A percentile compares a stretch with the other conserved stretches of the same genome.
These are phyloP conservation scores for Aspergillus proliferans DNA, from an alignment of 2,329 filamentous ascomycete genomes.

Conservation along the genomic window DNA sequence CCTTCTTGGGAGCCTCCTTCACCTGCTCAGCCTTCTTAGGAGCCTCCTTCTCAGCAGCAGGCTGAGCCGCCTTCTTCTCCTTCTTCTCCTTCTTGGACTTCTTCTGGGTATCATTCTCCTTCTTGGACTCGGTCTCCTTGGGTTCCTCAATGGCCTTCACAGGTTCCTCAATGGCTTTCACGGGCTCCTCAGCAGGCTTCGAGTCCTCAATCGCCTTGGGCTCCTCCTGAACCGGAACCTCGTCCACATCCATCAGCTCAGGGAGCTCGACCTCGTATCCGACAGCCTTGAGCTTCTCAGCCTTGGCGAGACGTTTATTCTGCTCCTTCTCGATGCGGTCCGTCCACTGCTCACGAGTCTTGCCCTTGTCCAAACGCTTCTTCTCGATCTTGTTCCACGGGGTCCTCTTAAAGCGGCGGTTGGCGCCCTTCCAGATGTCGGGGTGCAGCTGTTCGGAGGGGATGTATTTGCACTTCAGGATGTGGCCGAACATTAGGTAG, in stretches of 20 bases:
- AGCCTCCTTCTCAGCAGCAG: constrained; percentile 8
- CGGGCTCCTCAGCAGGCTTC: constrained; percentile 18
- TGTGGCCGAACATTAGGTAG: constrained; percentile 90
- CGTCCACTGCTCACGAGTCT: constrained; percentile 70
- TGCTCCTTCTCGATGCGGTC: constrained; percentile 68
- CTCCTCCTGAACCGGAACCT: constrained; percentile 41
- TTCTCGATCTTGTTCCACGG: constrained; percentile 85
- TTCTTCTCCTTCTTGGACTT: constrained; percentile 22
- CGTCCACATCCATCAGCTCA: constrained; percentile 58
- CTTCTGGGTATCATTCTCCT: constrained; percentile 14
- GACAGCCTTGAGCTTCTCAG: constrained; percentile 67
- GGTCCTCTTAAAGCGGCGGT: constrained; percentile 79
- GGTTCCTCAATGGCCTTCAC: constrained; percentile 10
- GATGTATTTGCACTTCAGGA: constrained; percentile 79
- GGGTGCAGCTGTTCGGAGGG: constrained; percentile 71
- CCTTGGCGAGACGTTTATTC: constrained; percentile 61
- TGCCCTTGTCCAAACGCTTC: constrained; percentile 64
- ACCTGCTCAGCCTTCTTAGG: too few relatives aligned
- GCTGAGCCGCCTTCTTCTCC: constrained; percentile 13
- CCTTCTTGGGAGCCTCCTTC: constrained; percentile 6
- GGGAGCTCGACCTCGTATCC: constrained; percentile 80
- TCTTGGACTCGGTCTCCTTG: constrained; percentile 15
- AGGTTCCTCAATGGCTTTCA: constrained; percentile 26
- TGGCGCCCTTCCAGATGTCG: constrained; percentile 82
- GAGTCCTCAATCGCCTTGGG: constrained; percentile 28